Percentiles rank a stretch among this genome's conserved stretches.
Conservation (phyloP, 495 filamentous ascomycete species). For the Achaetomiella virescens region DNA sequence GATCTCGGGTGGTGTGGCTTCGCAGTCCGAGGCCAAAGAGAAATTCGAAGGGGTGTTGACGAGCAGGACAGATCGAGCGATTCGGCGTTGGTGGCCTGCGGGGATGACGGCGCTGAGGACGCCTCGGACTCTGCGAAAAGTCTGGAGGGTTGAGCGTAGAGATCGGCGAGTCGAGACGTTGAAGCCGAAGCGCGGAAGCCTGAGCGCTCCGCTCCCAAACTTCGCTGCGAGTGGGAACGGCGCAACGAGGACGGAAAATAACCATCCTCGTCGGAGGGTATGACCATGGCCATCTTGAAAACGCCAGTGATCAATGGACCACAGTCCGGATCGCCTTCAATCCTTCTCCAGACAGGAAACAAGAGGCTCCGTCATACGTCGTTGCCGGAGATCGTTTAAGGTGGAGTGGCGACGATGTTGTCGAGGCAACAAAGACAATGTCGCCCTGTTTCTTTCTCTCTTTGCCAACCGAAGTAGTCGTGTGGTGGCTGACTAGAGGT, state of each 20-base stretch:
- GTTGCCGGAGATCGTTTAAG: neutral
- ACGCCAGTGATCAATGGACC: conserved; percentile 17
- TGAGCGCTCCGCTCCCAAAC: conserved; percentile 31
- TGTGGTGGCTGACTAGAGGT: conserved; percentile 15
- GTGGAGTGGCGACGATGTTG: neutral
- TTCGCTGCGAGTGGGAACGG: conserved; percentile 45
- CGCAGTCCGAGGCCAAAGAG: conserved; percentile 51
- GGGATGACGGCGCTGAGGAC: conserved; percentile 45
- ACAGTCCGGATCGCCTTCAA: conserved; percentile 27
- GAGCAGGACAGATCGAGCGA: conserved; percentile 38
- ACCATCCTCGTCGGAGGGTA: conserved; percentile 39
- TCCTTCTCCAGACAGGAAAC: conserved; percentile 26
- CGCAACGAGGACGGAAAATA: conserved; percentile 41
- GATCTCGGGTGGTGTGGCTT: conserved; percentile 47
- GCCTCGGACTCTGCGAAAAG: conserved; percentile 37
- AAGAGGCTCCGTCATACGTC: conserved; percentile 24
- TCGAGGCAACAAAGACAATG: neutral
- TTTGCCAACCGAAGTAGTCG: conserved; percentile 1
- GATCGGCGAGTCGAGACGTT: conserved; percentile 35
- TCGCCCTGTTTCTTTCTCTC: conserved; percentile 2
- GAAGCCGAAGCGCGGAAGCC: conserved; percentile 40
- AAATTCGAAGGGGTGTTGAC: conserved; percentile 59
- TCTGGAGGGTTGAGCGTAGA: conserved; percentile 30
- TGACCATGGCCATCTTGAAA: conserved; percentile 41
- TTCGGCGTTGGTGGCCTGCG: conserved; percentile 33